Evolutionary conservation across 768 basidiomycete species (phyloP), one percentile per base, ranked within the genome.

Genomic region (Boletus rex-veris): DNA sequence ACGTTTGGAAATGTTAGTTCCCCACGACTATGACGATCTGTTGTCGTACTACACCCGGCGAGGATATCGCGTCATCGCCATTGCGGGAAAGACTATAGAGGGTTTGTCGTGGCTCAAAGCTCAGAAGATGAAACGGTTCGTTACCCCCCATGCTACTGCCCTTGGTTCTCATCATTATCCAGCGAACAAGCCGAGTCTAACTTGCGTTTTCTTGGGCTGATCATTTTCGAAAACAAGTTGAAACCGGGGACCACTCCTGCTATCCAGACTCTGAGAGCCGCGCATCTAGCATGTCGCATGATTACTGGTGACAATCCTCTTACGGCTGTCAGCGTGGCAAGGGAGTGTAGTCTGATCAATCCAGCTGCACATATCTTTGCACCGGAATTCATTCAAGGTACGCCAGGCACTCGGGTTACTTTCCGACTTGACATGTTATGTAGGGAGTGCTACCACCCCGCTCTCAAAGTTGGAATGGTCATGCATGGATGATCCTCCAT

Each of bases 171-270:
- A 64, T 39, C 1, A 44, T 39, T 9, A 3, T 15, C 21, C 60
- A 97, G 94, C 26, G 97, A 98, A 62, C 92, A 95, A 74, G 96
- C 94, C 15, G 97, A 99, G 65, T 90, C 85, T 3, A 84, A 82
- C 26, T 76, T 99, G 8, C 84, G 84, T 52, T 99, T 99, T 75
- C 80, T 98, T 15, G 97, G 97, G 3, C 75, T 99, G 35, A 86
- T 98, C 64, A 95, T 99, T 55, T 99, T 99, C 64, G 97, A 99
- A 71, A 99, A 99, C 74, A 90, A 96, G 73, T 75, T 99, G 55
- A 99, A 99, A 64, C 83, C 88, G 5, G 93, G 90, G 8, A 98
- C 96, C 0, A 77, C 90, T 0, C 88, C 92, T 31, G 92, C 90
- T 7, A 97, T 99, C 42, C 88, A 92, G 55, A 85, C 86, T 1